phyloP scores from a whole-genome alignment of 148 eudicot species.

The Heliamphora exappendiculata region DNA sequence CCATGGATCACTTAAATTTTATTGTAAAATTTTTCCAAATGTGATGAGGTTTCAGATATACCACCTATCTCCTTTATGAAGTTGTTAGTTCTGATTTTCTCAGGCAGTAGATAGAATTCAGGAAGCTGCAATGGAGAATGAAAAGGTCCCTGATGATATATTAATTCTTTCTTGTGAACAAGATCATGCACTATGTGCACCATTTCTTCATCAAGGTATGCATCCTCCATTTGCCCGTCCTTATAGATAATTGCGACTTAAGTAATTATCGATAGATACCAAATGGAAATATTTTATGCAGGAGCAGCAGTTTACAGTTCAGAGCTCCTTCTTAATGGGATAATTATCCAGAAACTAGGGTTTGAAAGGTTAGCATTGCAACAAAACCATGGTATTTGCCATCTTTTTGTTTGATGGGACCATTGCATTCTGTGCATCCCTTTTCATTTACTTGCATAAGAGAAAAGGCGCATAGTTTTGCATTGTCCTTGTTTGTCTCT shows the following conservation, averaged over 20 bases:
- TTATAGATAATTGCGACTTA: neutral
- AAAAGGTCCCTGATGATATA: conserved; percentile 24
- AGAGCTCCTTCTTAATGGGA: conserved; percentile 67
- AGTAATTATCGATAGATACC: neutral
- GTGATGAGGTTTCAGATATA: neutral
- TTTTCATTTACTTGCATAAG: neutral
- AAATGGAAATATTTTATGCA: conserved; percentile 19
- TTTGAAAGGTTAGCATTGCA: conserved; percentile 41
- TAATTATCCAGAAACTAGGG: conserved; percentile 58
- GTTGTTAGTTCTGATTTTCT: conserved; percentile 11
- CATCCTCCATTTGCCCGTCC: neutral
- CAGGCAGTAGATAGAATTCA: conserved; percentile 30
- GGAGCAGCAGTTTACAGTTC: conserved; percentile 48
- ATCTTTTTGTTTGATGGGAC: neutral
- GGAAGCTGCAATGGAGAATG: conserved; percentile 12
- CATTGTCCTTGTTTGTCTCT: neutral
- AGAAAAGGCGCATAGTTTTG: neutral
- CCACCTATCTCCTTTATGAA: neutral
- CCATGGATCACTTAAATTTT: neutral
- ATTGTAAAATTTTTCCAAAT: neutral
- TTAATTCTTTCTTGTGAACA: conserved; percentile 58
- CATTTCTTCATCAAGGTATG: conserved; percentile 50
- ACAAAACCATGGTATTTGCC: neutral
- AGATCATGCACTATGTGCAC: conserved; percentile 45
- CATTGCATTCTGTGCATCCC: neutral